Evolutionary conservation across 148 eudicot species (phyloP).

Genomic region (Persicaria maculosa): DNA sequence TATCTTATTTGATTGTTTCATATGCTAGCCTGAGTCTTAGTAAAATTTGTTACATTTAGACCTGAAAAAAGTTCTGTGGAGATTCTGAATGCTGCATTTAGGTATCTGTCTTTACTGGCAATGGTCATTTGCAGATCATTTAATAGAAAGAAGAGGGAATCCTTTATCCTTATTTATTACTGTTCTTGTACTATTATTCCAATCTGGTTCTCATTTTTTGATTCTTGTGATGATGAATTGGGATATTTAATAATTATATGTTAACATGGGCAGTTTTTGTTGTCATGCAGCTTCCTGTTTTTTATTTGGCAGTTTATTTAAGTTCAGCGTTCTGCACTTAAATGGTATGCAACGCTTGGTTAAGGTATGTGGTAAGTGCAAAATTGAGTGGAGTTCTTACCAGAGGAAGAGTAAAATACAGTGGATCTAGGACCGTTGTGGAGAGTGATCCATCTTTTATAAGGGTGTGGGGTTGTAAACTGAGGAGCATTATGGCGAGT

Average conservation of each 20-base stretch:
- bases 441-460: conserved; percentile 5
- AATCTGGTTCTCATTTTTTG: background rate
- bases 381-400: background rate
- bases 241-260: background rate
- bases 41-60: background rate
- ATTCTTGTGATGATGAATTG: background rate
- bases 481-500: conserved; percentile 25
- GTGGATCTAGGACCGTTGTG: background rate
- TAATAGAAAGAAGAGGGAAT: background rate
- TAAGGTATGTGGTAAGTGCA: conserved; percentile 7
- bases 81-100: background rate
- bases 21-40: too few species aligned
- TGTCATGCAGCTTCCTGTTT: background rate
- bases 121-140: background rate
- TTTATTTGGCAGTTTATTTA: background rate
- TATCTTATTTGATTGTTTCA: too few species aligned
- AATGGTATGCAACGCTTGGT: background rate
- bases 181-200: background rate
- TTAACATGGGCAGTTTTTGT: background rate
- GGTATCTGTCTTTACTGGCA: background rate
- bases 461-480: conserved; percentile 3
- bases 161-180: background rate
- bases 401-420: conserved; percentile 6
- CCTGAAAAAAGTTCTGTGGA: background rate
- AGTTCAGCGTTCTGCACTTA: background rate